Evolutionary conservation across 495 filamentous ascomycete species (phyloP), one percentile per base, ranked within the genome.

Genomic region (Bacidia rubella): DNA sequence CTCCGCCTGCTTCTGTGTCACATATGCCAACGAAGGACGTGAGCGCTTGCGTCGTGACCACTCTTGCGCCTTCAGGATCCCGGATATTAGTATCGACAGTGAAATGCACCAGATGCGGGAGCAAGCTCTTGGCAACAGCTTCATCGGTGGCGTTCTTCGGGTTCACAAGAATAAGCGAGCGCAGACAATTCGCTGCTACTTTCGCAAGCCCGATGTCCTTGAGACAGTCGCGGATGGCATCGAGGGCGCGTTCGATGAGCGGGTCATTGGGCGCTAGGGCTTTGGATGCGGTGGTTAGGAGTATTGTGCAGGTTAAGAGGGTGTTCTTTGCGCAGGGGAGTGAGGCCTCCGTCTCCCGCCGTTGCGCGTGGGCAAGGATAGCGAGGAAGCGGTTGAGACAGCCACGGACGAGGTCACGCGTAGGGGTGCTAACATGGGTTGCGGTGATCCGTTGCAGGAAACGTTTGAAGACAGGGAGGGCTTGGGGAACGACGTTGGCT

Each of bases 251-350:
- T 9, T 66, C 67, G 17, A 94, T 71, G 2, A 90, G 71, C 11
- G 80, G 78, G 57, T 95, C 87, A 50, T 71, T 75, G 1, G 86
- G 77, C 1, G 80, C 74, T 24, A 97, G 74, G 15, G 80, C 72
- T 57, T 83, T 83, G 26, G 78, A 73, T 27, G 85, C 85, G 26
- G 82, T 80, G 3, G 87, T 95, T 42, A 99, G 76, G 19, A 99
- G 76, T 56, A 99, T 85, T 2, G 93, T 93, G 45, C 81, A 79
- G 0, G 86, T 84, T 44, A 97, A 74, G 0, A 99, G 80, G 17
- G 85, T 86, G 58, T 96, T 97, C 69, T 92, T 96, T 57, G 94
- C 90, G 60, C 88, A 95, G 2, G 86, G 70, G 22, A 99, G 66
- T 1, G 86, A 84, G 1, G 80, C 77, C n/a, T 87, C 81, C 0